Base-by-base conservation (phyloP, 2,329 filamentous ascomycete species). In the Diaporthe sp. region DNA sequence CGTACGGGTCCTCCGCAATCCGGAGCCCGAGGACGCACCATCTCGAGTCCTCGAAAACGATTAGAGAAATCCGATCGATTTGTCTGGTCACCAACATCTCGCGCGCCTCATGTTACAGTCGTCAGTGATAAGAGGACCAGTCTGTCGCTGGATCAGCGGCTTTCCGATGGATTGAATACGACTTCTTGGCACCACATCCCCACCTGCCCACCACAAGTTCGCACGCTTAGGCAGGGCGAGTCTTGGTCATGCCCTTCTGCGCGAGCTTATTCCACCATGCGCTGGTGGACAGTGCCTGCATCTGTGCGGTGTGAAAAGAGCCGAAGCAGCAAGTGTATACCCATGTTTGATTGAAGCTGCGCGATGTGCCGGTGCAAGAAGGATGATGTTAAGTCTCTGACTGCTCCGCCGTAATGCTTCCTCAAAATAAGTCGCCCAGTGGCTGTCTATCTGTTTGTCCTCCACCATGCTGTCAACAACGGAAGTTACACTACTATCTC, bases 1-100 rank as follows among this genome's bases (percentile, higher is more conserved):
- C 76, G 68, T 67, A 77, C 68, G 72, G 74, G 61, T 67, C 49
- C 73, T 76, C 68, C 68, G 31, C 68, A 65, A 65, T 49, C 42
- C 42, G 72, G 74, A 72, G 68, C 74, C 76, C 76, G 68, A 75
- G 72, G 74, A 74, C 68, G 72, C 55, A 68, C 72, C 68, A 74
- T 70, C 65, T 65, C 67, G 57, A 69, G 72, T 76, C 72, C 69
- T 73, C 68, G 72, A 76, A 71, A 74, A 77, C 68, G 72, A 76
- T 73, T 76, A 77, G 74, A 74, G 61, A 74, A 69, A 77, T 76
- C 46, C 73, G 49, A 77, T 70, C 73, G 69, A 77, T 61, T 71
- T 77, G 57, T 77, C 73, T 71, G 62, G 73, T 77, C 69, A 67
- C 61, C 19, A 57, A 44, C 53, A 37, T 13, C 22, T 49, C 7